Evolutionary conservation across 306 rosid genomes (phyloP).

Genomic region (Pachyrhizus erosus): DNA sequence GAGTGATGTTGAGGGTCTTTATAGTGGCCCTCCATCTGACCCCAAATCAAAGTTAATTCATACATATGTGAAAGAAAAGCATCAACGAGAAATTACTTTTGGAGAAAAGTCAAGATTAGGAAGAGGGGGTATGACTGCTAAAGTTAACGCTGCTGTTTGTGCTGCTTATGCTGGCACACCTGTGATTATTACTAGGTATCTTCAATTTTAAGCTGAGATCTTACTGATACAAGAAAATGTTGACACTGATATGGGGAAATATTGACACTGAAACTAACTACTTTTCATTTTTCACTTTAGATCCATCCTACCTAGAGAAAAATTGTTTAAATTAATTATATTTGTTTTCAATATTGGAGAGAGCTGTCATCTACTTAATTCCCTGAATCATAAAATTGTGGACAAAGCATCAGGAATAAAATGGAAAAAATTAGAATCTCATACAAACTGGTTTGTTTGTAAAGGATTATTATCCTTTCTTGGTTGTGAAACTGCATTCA

Average conservation of each 20-base stretch:
- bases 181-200: conserved; percentile 87
- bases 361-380: conserved; percentile 3
- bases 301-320: neutral
- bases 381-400: neutral
- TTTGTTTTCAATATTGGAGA: neutral
- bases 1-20: conserved; percentile 96
- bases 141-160: conserved; percentile 82
- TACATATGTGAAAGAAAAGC: conserved; percentile 78
- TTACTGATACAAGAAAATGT: neutral
- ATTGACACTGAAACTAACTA: neutral
- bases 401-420: neutral
- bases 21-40: conserved; percentile 81
- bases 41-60: conserved; percentile 83
- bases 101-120: conserved; percentile 90
- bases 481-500: conserved; percentile 14
- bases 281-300: neutral
- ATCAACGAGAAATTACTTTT: conserved; percentile 76
- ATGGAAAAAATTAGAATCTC: conserved; percentile 7
- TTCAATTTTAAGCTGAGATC: neutral
- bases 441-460: conserved; percentile 1
- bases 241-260: neutral
- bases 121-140: conserved; percentile 95
- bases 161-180: conserved; percentile 82
- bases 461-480: neutral
- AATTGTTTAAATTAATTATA: neutral